These are phyloP conservation scores for Mollisia scopiformis DNA, from an alignment of 2,329 filamentous ascomycete genomes.

Conservation along the genomic window DNA sequence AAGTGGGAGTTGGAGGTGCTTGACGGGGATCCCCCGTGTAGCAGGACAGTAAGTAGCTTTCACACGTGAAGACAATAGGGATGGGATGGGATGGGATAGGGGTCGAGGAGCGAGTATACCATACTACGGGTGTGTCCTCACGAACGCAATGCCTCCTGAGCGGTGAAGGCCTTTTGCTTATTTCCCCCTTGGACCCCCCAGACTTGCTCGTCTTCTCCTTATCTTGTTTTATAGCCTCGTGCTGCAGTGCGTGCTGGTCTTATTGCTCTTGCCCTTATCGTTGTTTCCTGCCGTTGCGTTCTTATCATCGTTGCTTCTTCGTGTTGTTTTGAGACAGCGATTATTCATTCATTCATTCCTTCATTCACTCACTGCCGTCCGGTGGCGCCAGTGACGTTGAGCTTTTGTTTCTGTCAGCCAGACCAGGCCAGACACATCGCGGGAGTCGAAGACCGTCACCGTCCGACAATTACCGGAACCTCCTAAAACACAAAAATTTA, in stretches of 20 bases:
- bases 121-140: no score
- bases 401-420: no score
- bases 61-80: conserved; percentile 19
- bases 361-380: no score
- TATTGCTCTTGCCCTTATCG: no score
- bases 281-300: not conserved
- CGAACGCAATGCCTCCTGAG: not conserved
- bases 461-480: not conserved
- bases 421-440: no score
- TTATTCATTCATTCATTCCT: no score
- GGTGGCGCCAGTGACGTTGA: no score
- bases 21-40: not conserved
- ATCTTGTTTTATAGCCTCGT: not conserved
- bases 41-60: no score
- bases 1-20: no score
- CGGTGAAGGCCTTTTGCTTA: not conserved
- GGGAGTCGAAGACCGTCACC: no score
- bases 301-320: not conserved
- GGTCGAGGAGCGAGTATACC: no score
- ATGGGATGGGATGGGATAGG: no score
- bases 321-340: not conserved
- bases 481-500: not conserved
- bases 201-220: not conserved
- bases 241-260: not conserved
- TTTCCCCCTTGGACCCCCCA: not conserved